Conservation (phyloP, 306 rosid species). For the Urtica urens region DNA sequence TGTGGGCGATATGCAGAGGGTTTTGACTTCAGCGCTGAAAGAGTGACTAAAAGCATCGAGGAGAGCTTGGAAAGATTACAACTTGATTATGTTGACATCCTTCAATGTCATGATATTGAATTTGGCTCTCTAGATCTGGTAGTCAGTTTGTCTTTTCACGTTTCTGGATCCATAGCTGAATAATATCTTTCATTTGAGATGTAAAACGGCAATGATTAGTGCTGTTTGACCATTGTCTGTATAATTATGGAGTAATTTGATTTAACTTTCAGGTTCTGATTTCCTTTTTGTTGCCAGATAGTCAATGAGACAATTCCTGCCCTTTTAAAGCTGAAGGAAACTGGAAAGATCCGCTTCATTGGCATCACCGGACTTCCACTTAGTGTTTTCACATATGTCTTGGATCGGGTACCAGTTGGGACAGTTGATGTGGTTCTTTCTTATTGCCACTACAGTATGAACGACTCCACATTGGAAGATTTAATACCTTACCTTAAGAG, state of each 20-base stretch:
- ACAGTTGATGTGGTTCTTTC: constrained; percentile 70
- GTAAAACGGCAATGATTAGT: neutral
- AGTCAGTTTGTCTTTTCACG: neutral
- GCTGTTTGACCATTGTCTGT: neutral
- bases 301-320: constrained; percentile 86
- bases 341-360: constrained; percentile 74
- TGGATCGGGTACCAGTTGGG: constrained; percentile 74
- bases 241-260: neutral
- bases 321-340: constrained; percentile 58
- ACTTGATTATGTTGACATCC: constrained; percentile 77
- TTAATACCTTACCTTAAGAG: constrained; percentile 65
- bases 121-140: constrained; percentile 83
- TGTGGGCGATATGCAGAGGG: constrained; percentile 81
- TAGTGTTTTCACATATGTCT: constrained; percentile 57
- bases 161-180: neutral
- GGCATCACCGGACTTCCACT: constrained; percentile 93
- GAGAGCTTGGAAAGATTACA: constrained; percentile 90
- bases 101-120: constrained; percentile 93
- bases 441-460: constrained; percentile 67
- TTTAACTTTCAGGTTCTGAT: constrained; percentile 1
- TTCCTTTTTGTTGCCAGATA: constrained; percentile 36
- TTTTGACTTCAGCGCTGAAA: constrained; percentile 77
- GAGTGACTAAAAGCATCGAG: constrained; percentile 70
- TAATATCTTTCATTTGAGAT: too few relatives aligned
- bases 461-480: constrained; percentile 73